Base-by-base conservation (phyloP, 2,329 filamentous ascomycete species). In the Monosporascus sp. region DNA sequence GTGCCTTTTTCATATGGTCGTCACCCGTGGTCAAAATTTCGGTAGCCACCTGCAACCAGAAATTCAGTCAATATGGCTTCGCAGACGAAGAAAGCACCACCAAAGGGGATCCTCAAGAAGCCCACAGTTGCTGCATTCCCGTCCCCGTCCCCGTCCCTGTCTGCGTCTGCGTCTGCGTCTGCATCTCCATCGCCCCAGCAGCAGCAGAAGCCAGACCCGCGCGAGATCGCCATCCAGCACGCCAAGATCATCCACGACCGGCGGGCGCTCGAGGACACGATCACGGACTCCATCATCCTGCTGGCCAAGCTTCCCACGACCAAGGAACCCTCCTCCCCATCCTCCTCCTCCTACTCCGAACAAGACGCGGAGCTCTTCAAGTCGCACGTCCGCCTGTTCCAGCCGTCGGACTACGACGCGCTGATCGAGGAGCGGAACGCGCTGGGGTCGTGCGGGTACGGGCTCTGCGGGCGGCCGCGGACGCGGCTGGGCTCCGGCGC, bases 341-440 rank as follows among this genome's bases (percentile, higher is more conserved):
- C 60, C 3, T 47, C 54, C 3, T 48, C 54, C 6, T 39, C 52
- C 15, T 67, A 87, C 8, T 71, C 80, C 2, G 71, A 1, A 68
- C 78, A 35, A 90, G 96, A 66, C 31, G 78, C 78, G 1, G 67
- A 72, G 39, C 73, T 74, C 51, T 91, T 97, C 72, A 84, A 85
- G 61, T 65, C 75, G 3, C 79, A 83, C 37, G 73, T 97, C 24
- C 74, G 79, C 9, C 77, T 83, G 44, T 97, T 97, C 71, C 89
- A 93, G 67, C 90, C 92, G 1, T 79, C 81, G 50, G 93, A 99
- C 74, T 96, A 95, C 74, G 90, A 96, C 65, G 88, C 89, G 58
- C 76, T 97, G 48, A 85, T 97, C 55, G 81, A 88, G 58, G 94
- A 99, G 75, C 88, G 94, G 63, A 95, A 96, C 68, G 87, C 90